Base-by-base conservation (phyloP, 768 basidiomycete species). In the Termitomyces bulborhizus region DNA sequence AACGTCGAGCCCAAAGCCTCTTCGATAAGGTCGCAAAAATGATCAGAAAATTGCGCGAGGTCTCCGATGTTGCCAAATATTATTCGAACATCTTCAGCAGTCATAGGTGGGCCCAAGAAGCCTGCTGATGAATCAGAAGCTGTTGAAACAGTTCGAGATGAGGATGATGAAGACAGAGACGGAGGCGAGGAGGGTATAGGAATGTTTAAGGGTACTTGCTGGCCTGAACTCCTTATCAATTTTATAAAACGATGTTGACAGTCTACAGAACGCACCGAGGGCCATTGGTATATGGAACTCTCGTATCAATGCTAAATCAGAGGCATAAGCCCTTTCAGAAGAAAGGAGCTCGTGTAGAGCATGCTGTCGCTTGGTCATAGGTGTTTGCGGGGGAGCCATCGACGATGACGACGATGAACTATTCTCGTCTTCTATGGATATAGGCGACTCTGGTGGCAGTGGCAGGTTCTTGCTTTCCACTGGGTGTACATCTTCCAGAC, bases 211-310 rank as follows among this genome's bases (percentile, higher is more conserved):
- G 58, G 56, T 34, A 70, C 65, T 21, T 66, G 62, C 42, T 73
- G 70, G 54, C 75, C 71, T 75, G 57, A 65, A 60, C 66, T 21
- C 6, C 16, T 32, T n/a, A 21, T 55, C 34, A 53, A 34, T 39
- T 6, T 43, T 29, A 29, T 9, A 42, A 9, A 52, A 53, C 50
- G 6, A 27, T 40, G 42, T 4, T 7, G 34, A 45, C 55, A 34
- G 31, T 41, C 27, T 36, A 43, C 0, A 41, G 27, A 40, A 76
- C 79, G 58, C 71, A 82, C 90, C 90, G 63, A 86, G 73, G 45
- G 90, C 90, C 51, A 90, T 69, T 6, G 89, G 89, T 40, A 92
- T 84, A 61, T 93, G 85, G 26, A 92, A 78, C 57, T 88, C 85
- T 51, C 85, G 77, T 58, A 93, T 83, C 52, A 92, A 73, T 15